A percentile compares a stretch with the other conserved stretches of the same genome.
Evolutionary conservation across 805 yeast species (phyloP).

Genomic region (Starmerella potacharoeniae): DNA sequence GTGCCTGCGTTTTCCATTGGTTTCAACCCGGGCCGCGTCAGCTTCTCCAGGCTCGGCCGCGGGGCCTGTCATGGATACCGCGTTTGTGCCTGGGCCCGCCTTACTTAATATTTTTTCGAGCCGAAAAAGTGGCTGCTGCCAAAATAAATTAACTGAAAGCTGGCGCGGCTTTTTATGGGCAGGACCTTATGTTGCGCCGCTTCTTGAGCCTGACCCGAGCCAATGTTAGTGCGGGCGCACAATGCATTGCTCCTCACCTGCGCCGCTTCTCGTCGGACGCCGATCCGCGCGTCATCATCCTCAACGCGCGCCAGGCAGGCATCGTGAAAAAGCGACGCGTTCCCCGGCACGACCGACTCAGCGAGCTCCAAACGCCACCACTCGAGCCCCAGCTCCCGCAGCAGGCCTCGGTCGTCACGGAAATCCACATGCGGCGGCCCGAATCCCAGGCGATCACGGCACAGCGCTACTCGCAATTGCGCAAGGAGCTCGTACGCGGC

Average conservation of each 20-base stretch:
- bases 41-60: not conserved
- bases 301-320: constrained; percentile 16
- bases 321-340: not conserved
- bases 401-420: constrained; percentile 7
- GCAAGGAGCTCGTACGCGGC: constrained; percentile 22
- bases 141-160: not conserved
- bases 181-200: not conserved
- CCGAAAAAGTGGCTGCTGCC: not conserved
- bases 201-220: not conserved
- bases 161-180: not conserved
- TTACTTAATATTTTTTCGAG: constrained; percentile 1
- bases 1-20: not conserved
- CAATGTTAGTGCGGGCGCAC: not conserved
- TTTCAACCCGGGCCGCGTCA: not conserved
- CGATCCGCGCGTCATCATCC: constrained; percentile 6
- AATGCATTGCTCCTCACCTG: not conserved
- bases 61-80: not conserved
- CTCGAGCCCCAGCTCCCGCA: constrained; percentile 1
- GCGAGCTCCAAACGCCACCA: not conserved
- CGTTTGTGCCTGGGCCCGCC: not conserved
- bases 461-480: constrained; percentile 18
- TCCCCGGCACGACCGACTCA: not conserved
- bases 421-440: constrained; percentile 15
- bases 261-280: not conserved
- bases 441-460: constrained; percentile 7